phyloP scores from a whole-genome alignment of 441 rosid species.

The Flueggea neowawraea region DNA sequence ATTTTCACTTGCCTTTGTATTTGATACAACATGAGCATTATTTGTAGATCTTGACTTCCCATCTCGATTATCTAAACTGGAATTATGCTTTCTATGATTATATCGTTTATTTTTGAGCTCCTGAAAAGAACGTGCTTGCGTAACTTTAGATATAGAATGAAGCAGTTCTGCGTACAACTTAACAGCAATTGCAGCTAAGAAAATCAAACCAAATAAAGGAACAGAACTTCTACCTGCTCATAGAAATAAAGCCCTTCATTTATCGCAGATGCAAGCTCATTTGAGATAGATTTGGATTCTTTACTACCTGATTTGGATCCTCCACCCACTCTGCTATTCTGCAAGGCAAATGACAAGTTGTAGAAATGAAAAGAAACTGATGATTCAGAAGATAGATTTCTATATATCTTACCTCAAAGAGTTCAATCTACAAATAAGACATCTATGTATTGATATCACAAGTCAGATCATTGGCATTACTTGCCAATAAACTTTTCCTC shows the following conservation, averaged over 20 bases:
- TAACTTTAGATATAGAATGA: neutral
- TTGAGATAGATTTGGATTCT: conserved; percentile 53
- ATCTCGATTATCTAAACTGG: conserved; percentile 51
- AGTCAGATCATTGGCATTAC: too few species aligned
- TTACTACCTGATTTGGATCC: conserved; percentile 39
- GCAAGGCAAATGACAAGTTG: conserved; percentile 30
- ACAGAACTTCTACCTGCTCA: conserved; percentile 61
- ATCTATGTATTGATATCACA: too few species aligned
- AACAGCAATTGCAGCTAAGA: neutral
- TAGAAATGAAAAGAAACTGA: neutral
- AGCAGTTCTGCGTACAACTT: conserved; percentile 7
- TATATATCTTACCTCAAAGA: too few species aligned
- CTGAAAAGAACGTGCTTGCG: conserved; percentile 30
- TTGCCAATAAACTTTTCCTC: too few species aligned
- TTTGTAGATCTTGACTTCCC: conserved; percentile 37
- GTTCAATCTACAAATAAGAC: too few species aligned
- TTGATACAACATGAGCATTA: conserved; percentile 34
- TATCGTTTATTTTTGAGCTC: conserved; percentile 66
- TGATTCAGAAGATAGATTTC: too few species aligned
- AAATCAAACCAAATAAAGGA: too few species aligned
- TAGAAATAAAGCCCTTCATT: conserved; percentile 91
- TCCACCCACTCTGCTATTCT: conserved; percentile 65
- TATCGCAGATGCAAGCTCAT: conserved; percentile 79
- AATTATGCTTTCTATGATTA: conserved; percentile 46
- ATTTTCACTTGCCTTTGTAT: conserved; percentile 44